phyloP scores from a whole-genome alignment of 257 asterid genomes.

The Linderniella brevidens region DNA sequence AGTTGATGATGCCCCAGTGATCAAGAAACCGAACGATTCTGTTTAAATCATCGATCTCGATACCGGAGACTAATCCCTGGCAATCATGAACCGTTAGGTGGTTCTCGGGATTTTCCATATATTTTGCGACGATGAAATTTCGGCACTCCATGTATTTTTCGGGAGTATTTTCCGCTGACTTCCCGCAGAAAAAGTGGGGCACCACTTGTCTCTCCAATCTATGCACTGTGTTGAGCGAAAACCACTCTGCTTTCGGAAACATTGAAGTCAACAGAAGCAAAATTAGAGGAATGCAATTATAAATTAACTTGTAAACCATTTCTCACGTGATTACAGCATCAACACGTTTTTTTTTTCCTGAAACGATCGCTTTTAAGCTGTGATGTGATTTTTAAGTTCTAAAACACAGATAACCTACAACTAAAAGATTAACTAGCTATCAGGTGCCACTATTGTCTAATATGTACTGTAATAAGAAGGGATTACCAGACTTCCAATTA shows the following conservation, averaged over 20 bases:
- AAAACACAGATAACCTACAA: too few relatives aligned
- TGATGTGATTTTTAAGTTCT: too few relatives aligned
- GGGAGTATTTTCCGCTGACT: conserved; percentile 73
- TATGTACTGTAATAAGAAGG: too few relatives aligned
- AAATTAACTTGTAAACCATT: neutral
- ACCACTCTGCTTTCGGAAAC: conserved; percentile 59
- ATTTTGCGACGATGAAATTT: conserved; percentile 71
- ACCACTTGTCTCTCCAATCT: conserved; percentile 99
- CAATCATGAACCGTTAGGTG: conserved; percentile 57
- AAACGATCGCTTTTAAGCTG: too few relatives aligned
- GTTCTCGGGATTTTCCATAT: conserved; percentile 78
- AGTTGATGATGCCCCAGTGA: conserved; percentile 94
- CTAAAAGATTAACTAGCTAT: too few relatives aligned
- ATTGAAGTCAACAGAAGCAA: conserved; percentile 5
- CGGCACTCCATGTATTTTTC: conserved; percentile 89
- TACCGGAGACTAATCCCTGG: conserved; percentile 43
- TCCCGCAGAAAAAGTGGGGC: conserved; percentile 96
- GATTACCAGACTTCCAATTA: too few relatives aligned
- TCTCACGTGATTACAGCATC: too few relatives aligned
- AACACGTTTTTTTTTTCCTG: too few relatives aligned
- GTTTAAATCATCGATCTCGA: conserved; percentile 53
- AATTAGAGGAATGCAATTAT: neutral
- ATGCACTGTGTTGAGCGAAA: conserved; percentile 85
- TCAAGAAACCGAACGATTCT: conserved; percentile 84
- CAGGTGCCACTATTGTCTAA: too few relatives aligned